Conservation (phyloP, 352 stramenopile genomes). For the Globisporangium camurandrum region DNA sequence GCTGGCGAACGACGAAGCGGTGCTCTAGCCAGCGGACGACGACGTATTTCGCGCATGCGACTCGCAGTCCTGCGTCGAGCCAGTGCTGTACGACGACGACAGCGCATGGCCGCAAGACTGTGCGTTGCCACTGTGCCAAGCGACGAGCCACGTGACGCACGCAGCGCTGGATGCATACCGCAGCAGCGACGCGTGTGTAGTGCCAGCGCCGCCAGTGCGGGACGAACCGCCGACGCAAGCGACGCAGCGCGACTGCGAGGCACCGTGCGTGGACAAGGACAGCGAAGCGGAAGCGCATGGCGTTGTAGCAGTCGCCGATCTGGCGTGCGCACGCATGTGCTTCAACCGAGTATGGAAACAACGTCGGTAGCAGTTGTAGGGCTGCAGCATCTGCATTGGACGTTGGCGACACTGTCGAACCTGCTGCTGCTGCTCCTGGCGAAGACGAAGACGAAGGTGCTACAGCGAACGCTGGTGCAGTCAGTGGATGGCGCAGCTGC, state of each 20-base stretch:
- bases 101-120: slow-evolving; percentile 13
- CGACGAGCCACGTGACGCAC: slow-evolving; percentile 13
- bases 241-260: slow-evolving; percentile 23
- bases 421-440: neutral
- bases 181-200: slow-evolving; percentile 19
- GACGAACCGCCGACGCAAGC: slow-evolving; percentile 22
- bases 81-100: slow-evolving; percentile 8
- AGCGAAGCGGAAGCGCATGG: slow-evolving; percentile 18
- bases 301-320: slow-evolving; percentile 18
- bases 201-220: slow-evolving; percentile 19
- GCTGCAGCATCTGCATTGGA: neutral
- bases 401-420: neutral
- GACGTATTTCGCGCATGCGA: slow-evolving; percentile 6
- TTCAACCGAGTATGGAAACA: slow-evolving; percentile 26
- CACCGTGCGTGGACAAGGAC: slow-evolving; percentile 15
- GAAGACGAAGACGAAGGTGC: neutral
- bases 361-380: neutral
- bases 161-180: slow-evolving; percentile 21
- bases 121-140: slow-evolving; percentile 15
- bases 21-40: slow-evolving; percentile 13
- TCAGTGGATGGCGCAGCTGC: slow-evolving; percentile 29
- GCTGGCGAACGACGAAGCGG: slow-evolving; percentile 12
- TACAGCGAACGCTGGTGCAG: slow-evolving; percentile 15
- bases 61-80: slow-evolving; percentile 6
- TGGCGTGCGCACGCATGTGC: slow-evolving; percentile 19